Base-by-base conservation (phyloP, 2,329 filamentous ascomycete species). In the Diaporthe aspalathi region DNA sequence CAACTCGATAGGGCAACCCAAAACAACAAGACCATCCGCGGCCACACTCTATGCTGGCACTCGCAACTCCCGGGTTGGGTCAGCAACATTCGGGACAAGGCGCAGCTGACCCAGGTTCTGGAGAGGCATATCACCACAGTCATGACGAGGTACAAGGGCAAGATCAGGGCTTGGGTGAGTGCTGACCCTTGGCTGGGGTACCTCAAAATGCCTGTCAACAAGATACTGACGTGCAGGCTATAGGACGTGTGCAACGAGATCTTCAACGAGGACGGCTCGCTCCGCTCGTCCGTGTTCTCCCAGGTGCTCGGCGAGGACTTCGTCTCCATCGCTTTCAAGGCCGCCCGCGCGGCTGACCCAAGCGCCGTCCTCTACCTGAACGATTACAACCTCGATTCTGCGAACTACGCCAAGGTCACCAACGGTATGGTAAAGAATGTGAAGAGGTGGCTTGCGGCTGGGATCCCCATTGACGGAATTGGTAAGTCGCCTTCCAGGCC, bases 281-380 rank as follows among this genome's bases (percentile, higher is more conserved):
- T 92, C 68, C 89, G 91, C 54, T 76, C 82, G 38, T 88, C 85
- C 12, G 89, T 93, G 75, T 94, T 92, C 83, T 91, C 84, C 76
- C 85, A 88, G 32, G 88, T 93, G 2, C 86, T 94, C 5, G 91
- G 92, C 54, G 91, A 93, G 81, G 87, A 88, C 79, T 93, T 91
- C 77, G 88, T 94, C 67, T 83, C 84, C 27, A 91, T 92, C 76
- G 92, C 92, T 45, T 94, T 94, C 82, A 84, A 88, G 67, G 88
- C 92, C 14, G 92, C 92, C 24, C 87, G 88, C 66, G 84, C 84
- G 11, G 91, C 90, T 17, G 92, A 94, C 78, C 90, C 92, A 2
- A 76, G 81, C 70, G 91, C 90, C 3, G 91, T 91, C 81, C 84
- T 94, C 49, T 94, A 93, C 83, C 92, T 94, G 82, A 94, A 94